A percentile compares a stretch with the other conserved stretches of the same genome.
These are phyloP conservation scores for Neospermospora avenae DNA, from an alignment of 2,329 filamentous ascomycete genomes.

Conservation along the genomic window DNA sequence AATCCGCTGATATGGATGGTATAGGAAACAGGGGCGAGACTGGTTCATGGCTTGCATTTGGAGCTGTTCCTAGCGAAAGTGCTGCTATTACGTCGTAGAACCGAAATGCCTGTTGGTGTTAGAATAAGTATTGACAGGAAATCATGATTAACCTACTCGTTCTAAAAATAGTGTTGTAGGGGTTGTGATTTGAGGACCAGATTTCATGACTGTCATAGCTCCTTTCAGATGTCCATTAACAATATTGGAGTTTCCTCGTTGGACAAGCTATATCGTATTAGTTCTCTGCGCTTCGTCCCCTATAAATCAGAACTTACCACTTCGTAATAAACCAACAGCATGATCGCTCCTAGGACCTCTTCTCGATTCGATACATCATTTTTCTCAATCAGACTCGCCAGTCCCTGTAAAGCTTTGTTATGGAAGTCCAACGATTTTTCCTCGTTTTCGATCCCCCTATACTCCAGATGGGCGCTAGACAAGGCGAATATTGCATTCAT, in stretches of 20 bases:
- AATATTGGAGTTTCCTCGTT: constrained; percentile 56
- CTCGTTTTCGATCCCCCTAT: constrained; percentile 48
- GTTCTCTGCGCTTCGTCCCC: constrained; percentile 33
- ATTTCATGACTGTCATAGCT: constrained; percentile 58
- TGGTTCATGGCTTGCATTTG: constrained; percentile 49
- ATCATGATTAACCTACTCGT: constrained; percentile 41
- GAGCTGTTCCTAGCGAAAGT: constrained; percentile 56
- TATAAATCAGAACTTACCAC: constrained; percentile 44
- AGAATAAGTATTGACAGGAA: constrained; percentile 33
- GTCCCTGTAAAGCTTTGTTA: constrained; percentile 55
- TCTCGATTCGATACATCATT: constrained; percentile 49
- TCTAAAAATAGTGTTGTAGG: constrained; percentile 57
- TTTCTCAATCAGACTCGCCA: constrained; percentile 54
- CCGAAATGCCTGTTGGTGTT: constrained; percentile 51
- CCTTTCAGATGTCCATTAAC: constrained; percentile 60
- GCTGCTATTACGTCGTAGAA: constrained; percentile 66
- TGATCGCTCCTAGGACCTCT: constrained; percentile 58
- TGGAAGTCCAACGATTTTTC: constrained; percentile 59
- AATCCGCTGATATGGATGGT: constrained; percentile 41
- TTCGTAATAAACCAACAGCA: constrained; percentile 62
- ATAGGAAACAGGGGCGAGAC: constrained; percentile 46
- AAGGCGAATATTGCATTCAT: constrained; percentile 84
- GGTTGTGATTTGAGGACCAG: constrained; percentile 43
- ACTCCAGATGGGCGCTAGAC: constrained; percentile 79
- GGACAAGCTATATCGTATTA: constrained; percentile 48